phyloP scores from a whole-genome alignment of 2,329 filamentous ascomycete species.

The Phaeomoniella chlamydospora region DNA sequence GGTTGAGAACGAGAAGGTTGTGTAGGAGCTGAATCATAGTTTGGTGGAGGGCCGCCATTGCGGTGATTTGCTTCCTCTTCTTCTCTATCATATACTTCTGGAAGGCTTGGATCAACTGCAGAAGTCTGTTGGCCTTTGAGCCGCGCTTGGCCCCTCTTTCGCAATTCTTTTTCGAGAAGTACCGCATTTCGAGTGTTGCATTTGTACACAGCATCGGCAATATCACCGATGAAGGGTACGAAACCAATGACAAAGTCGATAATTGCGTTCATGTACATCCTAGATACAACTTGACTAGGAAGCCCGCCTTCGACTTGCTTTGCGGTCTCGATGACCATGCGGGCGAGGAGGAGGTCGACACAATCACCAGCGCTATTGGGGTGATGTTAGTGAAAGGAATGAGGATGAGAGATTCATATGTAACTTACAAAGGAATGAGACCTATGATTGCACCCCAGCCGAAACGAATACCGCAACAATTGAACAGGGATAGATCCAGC shows the following conservation, averaged over 20 bases:
- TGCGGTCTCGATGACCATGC: conserved; percentile 55
- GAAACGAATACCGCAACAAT: conserved; percentile 65
- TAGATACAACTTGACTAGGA: conserved; percentile 29
- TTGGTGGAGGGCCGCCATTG: conserved; percentile 11
- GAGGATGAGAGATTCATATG: background rate
- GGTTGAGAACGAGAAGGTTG: conserved; percentile 7
- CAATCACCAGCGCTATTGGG: conserved; percentile 55
- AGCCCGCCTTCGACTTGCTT: background rate
- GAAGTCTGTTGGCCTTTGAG: background rate
- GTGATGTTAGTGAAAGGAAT: conserved; percentile 4
- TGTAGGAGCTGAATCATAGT: conserved; percentile 8
- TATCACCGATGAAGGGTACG: conserved; percentile 34
- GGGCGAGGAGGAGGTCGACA: conserved; percentile 56
- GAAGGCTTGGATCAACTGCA: conserved; percentile 2
- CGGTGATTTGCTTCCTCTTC: conserved; percentile 10
- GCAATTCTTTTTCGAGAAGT: conserved; percentile 26
- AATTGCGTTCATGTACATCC: conserved; percentile 64
- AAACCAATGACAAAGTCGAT: conserved; percentile 34
- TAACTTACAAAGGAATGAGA: conserved; percentile 61
- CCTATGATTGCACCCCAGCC: conserved; percentile 84
- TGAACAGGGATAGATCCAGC: conserved; percentile 75
- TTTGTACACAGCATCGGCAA: conserved; percentile 31
- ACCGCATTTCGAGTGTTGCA: conserved; percentile 32
- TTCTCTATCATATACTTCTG: conserved; percentile 22
- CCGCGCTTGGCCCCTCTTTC: background rate